Evolutionary conservation across 1,139 yeast genomes (phyloP).

Genomic region (Saccharomyces hybrid): DNA sequence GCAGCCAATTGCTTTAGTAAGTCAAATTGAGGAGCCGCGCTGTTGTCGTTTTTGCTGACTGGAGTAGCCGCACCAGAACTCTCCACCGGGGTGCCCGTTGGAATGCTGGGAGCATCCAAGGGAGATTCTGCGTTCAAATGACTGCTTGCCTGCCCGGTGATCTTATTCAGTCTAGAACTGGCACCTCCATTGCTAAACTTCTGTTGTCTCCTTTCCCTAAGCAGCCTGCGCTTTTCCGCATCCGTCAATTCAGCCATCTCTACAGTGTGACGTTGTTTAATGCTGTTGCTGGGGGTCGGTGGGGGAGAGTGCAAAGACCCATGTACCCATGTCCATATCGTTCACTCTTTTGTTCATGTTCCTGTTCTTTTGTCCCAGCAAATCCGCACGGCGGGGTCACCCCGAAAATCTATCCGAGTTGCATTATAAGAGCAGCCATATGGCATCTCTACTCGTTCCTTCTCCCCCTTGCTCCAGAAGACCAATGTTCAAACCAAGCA

Average conservation of each 20-base stretch:
- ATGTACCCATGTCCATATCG: not conserved
- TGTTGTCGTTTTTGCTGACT: slow-evolving; percentile 1
- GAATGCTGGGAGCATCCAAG: slow-evolving; percentile 16
- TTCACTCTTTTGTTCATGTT: not conserved
- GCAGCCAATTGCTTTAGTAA: slow-evolving; percentile 22
- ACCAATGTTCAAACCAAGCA: not conserved
- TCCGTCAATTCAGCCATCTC: slow-evolving; percentile 38
- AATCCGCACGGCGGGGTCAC: slow-evolving; percentile 1
- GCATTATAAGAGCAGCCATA: not conserved
- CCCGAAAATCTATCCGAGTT: not conserved
- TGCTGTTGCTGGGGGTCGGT: not conserved
- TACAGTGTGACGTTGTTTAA: not conserved
- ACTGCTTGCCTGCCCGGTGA: slow-evolving; percentile 37
- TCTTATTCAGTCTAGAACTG: slow-evolving; percentile 46
- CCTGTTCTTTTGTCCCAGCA: slow-evolving; percentile 1
- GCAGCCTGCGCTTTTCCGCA: slow-evolving; percentile 53
- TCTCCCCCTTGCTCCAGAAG: not conserved
- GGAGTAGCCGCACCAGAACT: not conserved
- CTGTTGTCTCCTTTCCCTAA: slow-evolving; percentile 65
- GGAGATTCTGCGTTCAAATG: slow-evolving; percentile 33
- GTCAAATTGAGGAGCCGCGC: slow-evolving; percentile 17
- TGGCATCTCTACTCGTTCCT: not conserved
- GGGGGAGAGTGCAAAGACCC: not conserved
- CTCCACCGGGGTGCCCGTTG: slow-evolving; percentile 1
- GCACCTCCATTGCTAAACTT: slow-evolving; percentile 57